phyloP scores from a whole-genome alignment of 352 stramenopile genomes.

The Pythium dissimile region DNA sequence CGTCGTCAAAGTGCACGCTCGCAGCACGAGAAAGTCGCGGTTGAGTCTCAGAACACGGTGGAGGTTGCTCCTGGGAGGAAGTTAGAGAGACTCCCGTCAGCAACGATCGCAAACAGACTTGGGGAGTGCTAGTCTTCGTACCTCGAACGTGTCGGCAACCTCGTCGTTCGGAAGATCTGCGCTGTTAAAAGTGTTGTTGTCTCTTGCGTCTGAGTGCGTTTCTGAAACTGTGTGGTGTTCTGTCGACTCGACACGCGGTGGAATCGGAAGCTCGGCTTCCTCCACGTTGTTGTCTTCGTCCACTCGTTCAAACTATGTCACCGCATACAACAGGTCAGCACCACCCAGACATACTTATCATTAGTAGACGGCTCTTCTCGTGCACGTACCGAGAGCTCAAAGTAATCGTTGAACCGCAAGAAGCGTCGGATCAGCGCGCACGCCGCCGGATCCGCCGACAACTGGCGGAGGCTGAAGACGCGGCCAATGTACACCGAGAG shows the following conservation, averaged over 20 bases:
- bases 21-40: slow-evolving; percentile 1
- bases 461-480: slow-evolving; percentile 3
- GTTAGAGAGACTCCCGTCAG: no score
- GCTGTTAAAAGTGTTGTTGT: slow-evolving; percentile 1
- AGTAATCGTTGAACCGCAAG: slow-evolving; percentile 64
- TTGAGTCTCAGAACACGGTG: slow-evolving; percentile 2
- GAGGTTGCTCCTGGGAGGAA: no score
- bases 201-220: background rate
- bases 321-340: no score
- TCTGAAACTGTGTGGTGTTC: background rate
- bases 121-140: background rate
- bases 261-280: background rate
- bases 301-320: slow-evolving; percentile 12
- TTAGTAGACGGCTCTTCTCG: no score
- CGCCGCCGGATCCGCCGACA: slow-evolving; percentile 17
- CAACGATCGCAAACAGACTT: no score
- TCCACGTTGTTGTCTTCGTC: slow-evolving; percentile 2
- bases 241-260: background rate
- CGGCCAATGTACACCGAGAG: slow-evolving; percentile 69
- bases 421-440: slow-evolving; percentile 34
- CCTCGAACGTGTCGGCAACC: background rate
- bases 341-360: background rate
- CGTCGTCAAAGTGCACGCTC: slow-evolving; percentile 35
- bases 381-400: slow-evolving; percentile 59
- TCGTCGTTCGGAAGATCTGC: background rate